phyloP scores from a whole-genome alignment of 768 basidiomycete genomes.

The Lepiota brunneoincarnata region DNA sequence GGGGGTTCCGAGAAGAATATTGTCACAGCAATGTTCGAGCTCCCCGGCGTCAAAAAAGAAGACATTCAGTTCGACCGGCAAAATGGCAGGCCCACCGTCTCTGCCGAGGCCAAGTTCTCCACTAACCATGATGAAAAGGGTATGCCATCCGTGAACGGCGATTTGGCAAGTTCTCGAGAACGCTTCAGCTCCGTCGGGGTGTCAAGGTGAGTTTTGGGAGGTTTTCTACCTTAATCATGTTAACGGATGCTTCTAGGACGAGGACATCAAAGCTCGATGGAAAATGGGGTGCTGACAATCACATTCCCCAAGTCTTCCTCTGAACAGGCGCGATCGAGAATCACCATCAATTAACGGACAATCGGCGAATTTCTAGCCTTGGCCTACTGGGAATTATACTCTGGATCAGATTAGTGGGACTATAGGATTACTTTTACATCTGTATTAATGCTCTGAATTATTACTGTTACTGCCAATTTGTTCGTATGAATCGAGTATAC shows the following conservation, averaged over 20 bases:
- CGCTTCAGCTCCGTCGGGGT: conserved; percentile 42
- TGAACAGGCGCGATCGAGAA: conserved; percentile 29
- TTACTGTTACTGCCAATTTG: too few species aligned
- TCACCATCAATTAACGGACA: conserved; percentile 32
- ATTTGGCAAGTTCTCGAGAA: conserved; percentile 38
- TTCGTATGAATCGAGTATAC: too few species aligned
- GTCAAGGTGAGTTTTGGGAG: conserved; percentile 34
- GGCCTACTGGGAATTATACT: too few species aligned
- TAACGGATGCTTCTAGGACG: conserved; percentile 33
- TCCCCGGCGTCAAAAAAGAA: conserved; percentile 46
- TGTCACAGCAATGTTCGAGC: too few species aligned
- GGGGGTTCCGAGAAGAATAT: conserved; percentile 42
- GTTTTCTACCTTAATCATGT: background rate
- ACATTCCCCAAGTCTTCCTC: conserved; percentile 49
- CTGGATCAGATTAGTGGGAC: too few species aligned
- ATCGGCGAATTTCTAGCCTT: conserved; percentile 7
- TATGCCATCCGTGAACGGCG: conserved; percentile 42
- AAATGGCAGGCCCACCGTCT: conserved; percentile 41
- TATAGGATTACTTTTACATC: too few species aligned
- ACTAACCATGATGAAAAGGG: conserved; percentile 28
- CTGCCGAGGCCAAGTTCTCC: conserved; percentile 37
- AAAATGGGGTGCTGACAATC: conserved; percentile 49
- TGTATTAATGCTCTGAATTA: too few species aligned
- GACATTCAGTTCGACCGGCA: conserved; percentile 47
- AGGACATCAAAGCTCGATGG: conserved; percentile 38